A percentile compares a stretch with the other conserved stretches of the same genome.
Evolutionary conservation across 129 eudicot genomes (phyloP).

Genomic region (Artemisia tridentata): DNA sequence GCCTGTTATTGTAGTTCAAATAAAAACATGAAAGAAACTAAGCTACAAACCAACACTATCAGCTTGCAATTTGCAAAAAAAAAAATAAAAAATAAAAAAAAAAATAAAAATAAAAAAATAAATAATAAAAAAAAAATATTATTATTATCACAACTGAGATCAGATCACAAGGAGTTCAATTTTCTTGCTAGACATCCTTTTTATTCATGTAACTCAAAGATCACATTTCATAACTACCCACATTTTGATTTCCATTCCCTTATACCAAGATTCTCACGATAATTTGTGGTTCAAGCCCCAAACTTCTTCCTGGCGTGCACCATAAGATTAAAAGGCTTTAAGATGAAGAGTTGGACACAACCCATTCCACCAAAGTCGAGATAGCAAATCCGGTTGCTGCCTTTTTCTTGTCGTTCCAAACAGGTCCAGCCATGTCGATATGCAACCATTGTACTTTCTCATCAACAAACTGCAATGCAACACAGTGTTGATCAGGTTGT

Average conservation of each 20-base stretch:
- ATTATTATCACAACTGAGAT: slow-evolving; percentile 5
- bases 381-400: slow-evolving; percentile 82
- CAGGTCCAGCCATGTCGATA: slow-evolving; percentile 96
- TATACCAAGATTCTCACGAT: background rate
- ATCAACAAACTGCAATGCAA: slow-evolving; percentile 75
- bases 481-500: background rate
- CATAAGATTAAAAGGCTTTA: slow-evolving; percentile 8
- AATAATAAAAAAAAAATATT: too few relatives aligned
- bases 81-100: too few relatives aligned
- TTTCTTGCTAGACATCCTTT: background rate
- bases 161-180: background rate
- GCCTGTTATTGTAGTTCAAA: background rate
- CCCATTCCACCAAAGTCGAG: slow-evolving; percentile 91
- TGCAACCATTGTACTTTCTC: slow-evolving; percentile 97
- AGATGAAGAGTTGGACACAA: slow-evolving; percentile 63
- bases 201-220: slow-evolving; percentile 16
- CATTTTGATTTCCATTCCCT: background rate
- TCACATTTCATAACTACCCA: background rate
- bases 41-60: background rate
- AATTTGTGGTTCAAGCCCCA: background rate
- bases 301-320: background rate
- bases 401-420: slow-evolving; percentile 86
- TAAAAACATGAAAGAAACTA: background rate
- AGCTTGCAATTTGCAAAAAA: slow-evolving; percentile 7
- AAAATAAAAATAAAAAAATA: too few relatives aligned